These are phyloP conservation scores for Coemansia sp. DNA, from an alignment of 192 early-diverging fungal species.

Conservation along the genomic window DNA sequence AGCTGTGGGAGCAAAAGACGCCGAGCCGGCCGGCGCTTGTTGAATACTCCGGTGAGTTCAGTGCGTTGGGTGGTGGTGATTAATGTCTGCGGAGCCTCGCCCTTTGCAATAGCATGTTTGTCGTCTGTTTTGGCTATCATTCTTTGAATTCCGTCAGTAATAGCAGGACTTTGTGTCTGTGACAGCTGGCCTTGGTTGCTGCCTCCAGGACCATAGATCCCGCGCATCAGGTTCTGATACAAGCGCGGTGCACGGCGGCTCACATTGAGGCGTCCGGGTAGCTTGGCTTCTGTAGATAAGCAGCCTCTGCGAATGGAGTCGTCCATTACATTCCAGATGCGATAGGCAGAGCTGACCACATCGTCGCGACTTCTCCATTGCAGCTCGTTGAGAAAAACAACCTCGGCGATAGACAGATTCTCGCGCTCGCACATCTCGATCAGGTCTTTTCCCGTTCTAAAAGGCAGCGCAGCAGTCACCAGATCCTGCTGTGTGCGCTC, in stretches of 20 bases:
- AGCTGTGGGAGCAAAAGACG: constrained; percentile 71
- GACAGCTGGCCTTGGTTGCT: constrained; percentile 34
- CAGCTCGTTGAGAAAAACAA: constrained; percentile 92
- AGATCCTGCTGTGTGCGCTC: constrained; percentile 68
- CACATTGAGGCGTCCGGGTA: constrained; percentile 83
- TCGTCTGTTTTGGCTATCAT: neutral
- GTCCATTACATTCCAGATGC: constrained; percentile 94
- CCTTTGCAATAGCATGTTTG: neutral
- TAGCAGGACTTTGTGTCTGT: constrained; percentile 12
- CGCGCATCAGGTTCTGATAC: constrained; percentile 83
- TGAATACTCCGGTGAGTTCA: constrained; percentile 42
- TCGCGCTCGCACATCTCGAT: constrained; percentile 80
- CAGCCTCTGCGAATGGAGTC: constrained; percentile 77
- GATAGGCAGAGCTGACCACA: constrained; percentile 69
- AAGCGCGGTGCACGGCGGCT: constrained; percentile 82
- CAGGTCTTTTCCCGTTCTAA: constrained; percentile 75
- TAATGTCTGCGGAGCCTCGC: constrained; percentile 5
- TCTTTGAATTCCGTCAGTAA: constrained; percentile 19
- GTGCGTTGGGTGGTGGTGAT: constrained; percentile 49
- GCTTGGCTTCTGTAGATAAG: constrained; percentile 59
- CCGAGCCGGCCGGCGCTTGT: constrained; percentile 37
- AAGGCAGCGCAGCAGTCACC: constrained; percentile 80
- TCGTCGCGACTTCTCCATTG: constrained; percentile 85
- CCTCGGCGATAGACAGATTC: constrained; percentile 90
- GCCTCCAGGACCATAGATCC: constrained; percentile 58